These are phyloP conservation scores for Colletotrichum australisinense DNA, from an alignment of 2,329 filamentous ascomycete species.

Conservation along the genomic window DNA sequence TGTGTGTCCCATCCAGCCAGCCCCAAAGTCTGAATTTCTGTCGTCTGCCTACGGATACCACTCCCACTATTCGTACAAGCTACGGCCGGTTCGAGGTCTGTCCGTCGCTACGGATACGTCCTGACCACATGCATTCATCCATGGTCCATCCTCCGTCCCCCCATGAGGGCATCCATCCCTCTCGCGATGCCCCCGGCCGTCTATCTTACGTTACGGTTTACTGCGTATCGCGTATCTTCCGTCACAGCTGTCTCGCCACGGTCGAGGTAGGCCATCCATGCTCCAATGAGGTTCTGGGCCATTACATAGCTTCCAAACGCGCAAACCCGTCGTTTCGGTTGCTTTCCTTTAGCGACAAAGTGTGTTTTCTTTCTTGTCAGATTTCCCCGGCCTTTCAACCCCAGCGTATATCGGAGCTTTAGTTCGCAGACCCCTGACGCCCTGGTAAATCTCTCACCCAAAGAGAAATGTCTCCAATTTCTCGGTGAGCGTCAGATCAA, in stretches of 20 bases:
- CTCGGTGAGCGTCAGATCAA: conserved; percentile 17
- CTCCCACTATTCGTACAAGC: neutral
- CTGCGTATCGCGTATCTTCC: conserved; percentile 24
- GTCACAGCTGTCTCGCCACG: conserved; percentile 17
- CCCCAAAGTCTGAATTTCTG: neutral
- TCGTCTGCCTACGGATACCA: neutral
- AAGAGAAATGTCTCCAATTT: conserved; percentile 6
- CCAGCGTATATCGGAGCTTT: neutral
- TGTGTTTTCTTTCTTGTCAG: neutral
- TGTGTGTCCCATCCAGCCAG: conserved; percentile 14
- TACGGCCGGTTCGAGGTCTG: neutral
- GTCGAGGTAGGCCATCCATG: conserved; percentile 26
- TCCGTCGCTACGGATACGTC: conserved; percentile 9
- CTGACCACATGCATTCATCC: conserved; percentile 5
- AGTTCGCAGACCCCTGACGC: neutral
- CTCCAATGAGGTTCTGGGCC: conserved; percentile 18
- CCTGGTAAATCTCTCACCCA: neutral
- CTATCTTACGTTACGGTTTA: conserved; percentile 17
- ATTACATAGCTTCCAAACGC: neutral
- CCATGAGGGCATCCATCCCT: conserved; percentile 1
- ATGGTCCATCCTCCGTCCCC: neutral
- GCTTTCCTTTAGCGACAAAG: neutral
- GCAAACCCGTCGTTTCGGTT: conserved; percentile 17
- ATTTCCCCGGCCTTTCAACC: neutral
- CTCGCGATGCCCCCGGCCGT: neutral